phyloP scores from a whole-genome alignment of 768 basidiomycete genomes.

The Boletellus ananas region DNA sequence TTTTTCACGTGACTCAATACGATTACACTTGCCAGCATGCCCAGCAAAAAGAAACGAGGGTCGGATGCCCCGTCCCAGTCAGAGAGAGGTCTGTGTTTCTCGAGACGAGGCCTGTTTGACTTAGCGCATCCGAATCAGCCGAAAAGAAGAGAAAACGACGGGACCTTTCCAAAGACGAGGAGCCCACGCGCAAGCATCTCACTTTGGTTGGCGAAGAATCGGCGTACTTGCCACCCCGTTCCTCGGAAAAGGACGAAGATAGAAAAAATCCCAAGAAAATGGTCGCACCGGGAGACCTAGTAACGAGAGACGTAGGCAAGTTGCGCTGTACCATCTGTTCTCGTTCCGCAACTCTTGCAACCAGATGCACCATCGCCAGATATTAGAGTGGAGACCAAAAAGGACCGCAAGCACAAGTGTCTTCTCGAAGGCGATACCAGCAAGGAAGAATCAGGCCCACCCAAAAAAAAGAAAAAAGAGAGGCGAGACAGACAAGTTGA shows the following conservation, averaged over 20 bases:
- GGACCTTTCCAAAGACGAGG: slow-evolving; percentile 3
- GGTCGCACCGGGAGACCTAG: too few species aligned
- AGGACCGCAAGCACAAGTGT: slow-evolving; percentile 26
- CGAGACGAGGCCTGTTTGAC: slow-evolving; percentile 4
- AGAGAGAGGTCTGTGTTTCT: slow-evolving; percentile 20
- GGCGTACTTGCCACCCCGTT: too few species aligned
- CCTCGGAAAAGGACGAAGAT: too few species aligned
- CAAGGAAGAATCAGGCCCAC: slow-evolving; percentile 6
- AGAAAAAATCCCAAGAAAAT: too few species aligned
- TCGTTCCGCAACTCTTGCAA: not conserved
- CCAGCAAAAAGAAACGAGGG: not conserved
- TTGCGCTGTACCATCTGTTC: not conserved
- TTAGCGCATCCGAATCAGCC: not conserved
- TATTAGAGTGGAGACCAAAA: slow-evolving; percentile 12
- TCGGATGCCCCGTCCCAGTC: slow-evolving; percentile 4
- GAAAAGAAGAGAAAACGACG: slow-evolving; percentile 36
- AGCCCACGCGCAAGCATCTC: not conserved
- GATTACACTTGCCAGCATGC: not conserved
- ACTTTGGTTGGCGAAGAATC: too few species aligned
- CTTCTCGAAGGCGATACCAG: not conserved
- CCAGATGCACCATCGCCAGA: slow-evolving; percentile 1
- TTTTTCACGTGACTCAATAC: not conserved
- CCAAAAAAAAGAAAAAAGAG: slow-evolving; percentile 27
- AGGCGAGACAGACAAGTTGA: slow-evolving; percentile 15
- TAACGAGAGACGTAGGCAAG: not conserved